These are phyloP conservation scores for Pseudodiploospora longispora DNA, from an alignment of 2,329 filamentous ascomycete species.

Conservation along the genomic window DNA sequence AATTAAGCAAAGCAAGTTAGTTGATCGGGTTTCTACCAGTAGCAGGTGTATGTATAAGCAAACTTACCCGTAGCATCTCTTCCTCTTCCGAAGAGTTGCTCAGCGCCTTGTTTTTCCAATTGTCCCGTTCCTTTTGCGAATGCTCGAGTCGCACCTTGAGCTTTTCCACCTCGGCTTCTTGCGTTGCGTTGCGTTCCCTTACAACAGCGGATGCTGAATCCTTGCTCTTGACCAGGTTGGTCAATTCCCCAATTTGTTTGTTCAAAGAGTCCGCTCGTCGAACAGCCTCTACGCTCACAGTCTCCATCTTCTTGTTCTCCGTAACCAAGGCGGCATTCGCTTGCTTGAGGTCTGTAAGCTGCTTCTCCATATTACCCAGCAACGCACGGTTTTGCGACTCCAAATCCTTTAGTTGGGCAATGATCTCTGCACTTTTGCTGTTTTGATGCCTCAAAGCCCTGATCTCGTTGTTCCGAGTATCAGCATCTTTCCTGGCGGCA, in stretches of 20 bases:
- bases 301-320: conserved; percentile 70
- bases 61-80: conserved; percentile 75
- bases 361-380: conserved; percentile 81
- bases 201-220: conserved; percentile 51
- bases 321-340: conserved; percentile 60
- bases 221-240: conserved; percentile 64
- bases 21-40: not conserved
- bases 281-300: conserved; percentile 59
- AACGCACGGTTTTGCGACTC: conserved; percentile 70
- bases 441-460: conserved; percentile 74
- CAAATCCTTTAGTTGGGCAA: conserved; percentile 84
- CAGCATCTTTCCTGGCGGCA: conserved; percentile 87
- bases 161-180: conserved; percentile 72
- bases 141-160: conserved; percentile 70
- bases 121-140: conserved; percentile 73
- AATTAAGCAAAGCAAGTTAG: conserved; percentile 14
- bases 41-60: not conserved
- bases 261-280: conserved; percentile 65
- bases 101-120: conserved; percentile 74
- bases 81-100: conserved; percentile 77
- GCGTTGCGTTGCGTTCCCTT: conserved; percentile 50
- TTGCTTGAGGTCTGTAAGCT: conserved; percentile 74
- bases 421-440: conserved; percentile 84
- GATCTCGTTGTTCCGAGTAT: conserved; percentile 74
- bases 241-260: conserved; percentile 69